Evolutionary conservation across 192 early-diverging fungal genomes (phyloP), one percentile per base, ranked within the genome.

Genomic region (Coemansia sp.): DNA sequence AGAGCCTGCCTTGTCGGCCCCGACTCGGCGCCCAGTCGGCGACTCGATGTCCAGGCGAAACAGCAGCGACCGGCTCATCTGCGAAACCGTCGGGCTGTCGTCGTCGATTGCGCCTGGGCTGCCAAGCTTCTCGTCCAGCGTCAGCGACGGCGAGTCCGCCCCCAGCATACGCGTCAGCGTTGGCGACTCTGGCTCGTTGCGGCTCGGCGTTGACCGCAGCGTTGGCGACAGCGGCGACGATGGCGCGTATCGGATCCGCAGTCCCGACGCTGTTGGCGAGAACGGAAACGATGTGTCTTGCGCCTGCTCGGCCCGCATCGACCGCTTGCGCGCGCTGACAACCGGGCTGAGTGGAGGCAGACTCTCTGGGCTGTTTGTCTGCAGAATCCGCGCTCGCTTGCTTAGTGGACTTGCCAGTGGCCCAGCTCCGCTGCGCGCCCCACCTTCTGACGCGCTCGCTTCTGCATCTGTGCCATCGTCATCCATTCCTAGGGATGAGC

Each of bases 321-420:
- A 41, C 38, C 77, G 77, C 41, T 67, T 70, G 54, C 77, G 72
- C 54, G 30, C 70, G 64, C 81, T 82, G 14, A 82, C 71, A 9
- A 82, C 72, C 13, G 81, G 81, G 50, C 81, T 82, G 11, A 82
- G 72, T 8, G 81, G 81, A 13, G 81, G 81, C 30, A 82, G 59
- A 44, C 71, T 74, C 42, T 74, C 72, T 20, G 81, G 75, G 38
- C 75, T 82, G 64, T 65, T 60, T 11, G 59, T 66, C 34, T 79
- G 75, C 6, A 79, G 55, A 27, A 79, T 72, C 33, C 75, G 75
- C 14, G 75, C 75, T 1, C 75, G 66, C 30, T 79, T 79, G 52
- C 53, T 79, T 29, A 79, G 55, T 20, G 75, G 75, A 34, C 75
- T 79, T 29, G 48, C 38, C 59, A 79, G 33, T 5, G 65, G 22